Evolutionary conservation across 352 stramenopile species (phyloP).

Genomic region (Phytophthora constricta): DNA sequence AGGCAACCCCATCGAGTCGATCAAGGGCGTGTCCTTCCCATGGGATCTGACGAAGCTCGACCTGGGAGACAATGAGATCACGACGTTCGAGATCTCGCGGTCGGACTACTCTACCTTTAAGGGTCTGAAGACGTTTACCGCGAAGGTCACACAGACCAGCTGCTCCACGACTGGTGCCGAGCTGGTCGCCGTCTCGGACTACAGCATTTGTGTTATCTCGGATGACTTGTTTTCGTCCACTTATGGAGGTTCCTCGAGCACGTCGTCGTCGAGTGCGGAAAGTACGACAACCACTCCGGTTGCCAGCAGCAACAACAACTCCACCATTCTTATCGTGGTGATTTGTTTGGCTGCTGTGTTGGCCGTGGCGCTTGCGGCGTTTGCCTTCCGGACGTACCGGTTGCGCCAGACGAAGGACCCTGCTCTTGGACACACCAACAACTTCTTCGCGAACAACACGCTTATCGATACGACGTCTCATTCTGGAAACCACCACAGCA

Average conservation of each 20-base stretch:
- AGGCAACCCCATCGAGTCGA: constrained; percentile 60
- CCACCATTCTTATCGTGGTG: constrained; percentile 60
- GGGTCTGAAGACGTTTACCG: constrained; percentile 49
- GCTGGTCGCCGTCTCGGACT: constrained; percentile 39
- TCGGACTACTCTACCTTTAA: constrained; percentile 68
- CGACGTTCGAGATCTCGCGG: constrained; percentile 70
- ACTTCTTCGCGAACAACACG: constrained; percentile 65
- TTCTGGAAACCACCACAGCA: constrained; percentile 31
- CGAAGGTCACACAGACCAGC: constrained; percentile 44
- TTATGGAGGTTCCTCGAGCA: constrained; percentile 44
- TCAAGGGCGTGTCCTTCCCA: constrained; percentile 66
- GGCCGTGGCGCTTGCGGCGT: constrained; percentile 52
- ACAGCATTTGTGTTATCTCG: constrained; percentile 67
- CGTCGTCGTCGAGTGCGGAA: constrained; percentile 32
- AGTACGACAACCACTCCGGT: constrained; percentile 23
- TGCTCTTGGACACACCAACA: constrained; percentile 31
- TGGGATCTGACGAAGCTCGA: constrained; percentile 53
- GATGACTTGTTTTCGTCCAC: constrained; percentile 61
- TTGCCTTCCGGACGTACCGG: constrained; percentile 58
- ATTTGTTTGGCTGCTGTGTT: constrained; percentile 64
- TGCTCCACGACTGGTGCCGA: constrained; percentile 58
- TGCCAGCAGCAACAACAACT: constrained; percentile 43
- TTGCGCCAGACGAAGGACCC: constrained; percentile 34
- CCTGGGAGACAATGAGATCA: constrained; percentile 57
- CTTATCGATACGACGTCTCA: constrained; percentile 32